Evolutionary conservation across 257 asterid genomes (phyloP).

Genomic region (Verbascum thapsus): DNA sequence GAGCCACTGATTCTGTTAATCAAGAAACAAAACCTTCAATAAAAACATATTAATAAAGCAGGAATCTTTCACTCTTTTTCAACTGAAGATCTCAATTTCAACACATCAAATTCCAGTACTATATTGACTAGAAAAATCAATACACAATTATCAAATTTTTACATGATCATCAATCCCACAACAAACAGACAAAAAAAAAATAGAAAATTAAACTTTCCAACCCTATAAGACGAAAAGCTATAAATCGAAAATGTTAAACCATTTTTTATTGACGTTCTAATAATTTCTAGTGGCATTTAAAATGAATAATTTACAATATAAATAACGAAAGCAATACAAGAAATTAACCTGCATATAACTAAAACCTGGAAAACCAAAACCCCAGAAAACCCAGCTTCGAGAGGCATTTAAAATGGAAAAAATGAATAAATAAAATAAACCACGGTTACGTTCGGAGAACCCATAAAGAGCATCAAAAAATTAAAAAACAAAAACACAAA

Average conservation of each 20-base stretch:
- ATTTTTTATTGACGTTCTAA: too few relatives aligned
- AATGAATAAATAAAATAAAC: too few relatives aligned
- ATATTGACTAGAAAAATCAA: constrained; percentile 5
- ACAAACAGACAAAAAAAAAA: too few relatives aligned
- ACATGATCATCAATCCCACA: too few relatives aligned
- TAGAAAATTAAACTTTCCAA: too few relatives aligned
- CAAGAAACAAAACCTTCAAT: constrained; percentile 18
- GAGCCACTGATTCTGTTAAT: too few relatives aligned
- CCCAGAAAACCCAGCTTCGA: constrained; percentile 40
- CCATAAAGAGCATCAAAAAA: not conserved
- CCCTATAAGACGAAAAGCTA: too few relatives aligned
- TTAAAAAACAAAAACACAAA: not conserved
- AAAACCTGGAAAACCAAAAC: constrained; percentile 42
- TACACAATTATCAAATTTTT: constrained; percentile 7
- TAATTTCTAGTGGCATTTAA: constrained; percentile 1
- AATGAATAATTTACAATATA: constrained; percentile 2
- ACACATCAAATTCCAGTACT: not conserved
- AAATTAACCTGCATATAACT: constrained; percentile 56
- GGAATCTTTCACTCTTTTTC: constrained; percentile 22
- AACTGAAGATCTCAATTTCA: not conserved
- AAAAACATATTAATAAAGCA: constrained; percentile 15
- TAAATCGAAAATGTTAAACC: too few relatives aligned
- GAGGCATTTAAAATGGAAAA: constrained; percentile 22
- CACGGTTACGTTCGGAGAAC: constrained; percentile 13
- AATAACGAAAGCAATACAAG: constrained; percentile 28